A percentile compares a stretch with the other conserved stretches of the same genome.
These are phyloP conservation scores for Luffa acutangula DNA, from an alignment of 306 rosid species.

Conservation along the genomic window DNA sequence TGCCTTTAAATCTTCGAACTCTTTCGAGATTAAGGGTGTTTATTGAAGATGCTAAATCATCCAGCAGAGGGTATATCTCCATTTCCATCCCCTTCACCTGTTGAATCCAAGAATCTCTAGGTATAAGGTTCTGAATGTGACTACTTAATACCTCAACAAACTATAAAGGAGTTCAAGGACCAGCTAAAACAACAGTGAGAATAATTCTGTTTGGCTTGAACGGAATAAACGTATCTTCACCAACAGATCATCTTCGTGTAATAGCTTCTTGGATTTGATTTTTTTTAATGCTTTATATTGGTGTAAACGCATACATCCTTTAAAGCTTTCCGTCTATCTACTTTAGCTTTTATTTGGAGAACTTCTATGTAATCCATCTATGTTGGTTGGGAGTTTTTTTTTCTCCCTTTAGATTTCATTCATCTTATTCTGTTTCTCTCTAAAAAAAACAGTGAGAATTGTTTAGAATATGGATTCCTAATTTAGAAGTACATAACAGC, in stretches of 20 bases:
- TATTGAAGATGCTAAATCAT: conserved; percentile 67
- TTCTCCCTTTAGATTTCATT: no score
- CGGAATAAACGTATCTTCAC: no score
- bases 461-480: neutral
- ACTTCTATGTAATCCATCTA: no score
- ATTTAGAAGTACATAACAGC: neutral
- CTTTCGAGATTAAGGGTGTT: conserved; percentile 83
- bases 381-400: no score
- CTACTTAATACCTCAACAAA: neutral
- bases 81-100: conserved; percentile 62
- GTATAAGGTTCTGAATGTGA: neutral
- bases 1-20: conserved; percentile 91
- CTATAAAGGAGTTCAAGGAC: neutral
- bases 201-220: no score
- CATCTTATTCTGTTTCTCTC: neutral
- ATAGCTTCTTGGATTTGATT: no score
- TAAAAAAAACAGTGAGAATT: neutral
- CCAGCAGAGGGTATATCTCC: conserved; percentile 87
- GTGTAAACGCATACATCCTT: no score
- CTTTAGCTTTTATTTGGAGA: no score
- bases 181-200: neutral
- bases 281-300: no score
- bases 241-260: no score
- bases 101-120: conserved; percentile 20
- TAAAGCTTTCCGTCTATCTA: no score